These are phyloP conservation scores for Boletus patriciae DNA, from an alignment of 768 basidiomycete genomes.

Conservation along the genomic window DNA sequence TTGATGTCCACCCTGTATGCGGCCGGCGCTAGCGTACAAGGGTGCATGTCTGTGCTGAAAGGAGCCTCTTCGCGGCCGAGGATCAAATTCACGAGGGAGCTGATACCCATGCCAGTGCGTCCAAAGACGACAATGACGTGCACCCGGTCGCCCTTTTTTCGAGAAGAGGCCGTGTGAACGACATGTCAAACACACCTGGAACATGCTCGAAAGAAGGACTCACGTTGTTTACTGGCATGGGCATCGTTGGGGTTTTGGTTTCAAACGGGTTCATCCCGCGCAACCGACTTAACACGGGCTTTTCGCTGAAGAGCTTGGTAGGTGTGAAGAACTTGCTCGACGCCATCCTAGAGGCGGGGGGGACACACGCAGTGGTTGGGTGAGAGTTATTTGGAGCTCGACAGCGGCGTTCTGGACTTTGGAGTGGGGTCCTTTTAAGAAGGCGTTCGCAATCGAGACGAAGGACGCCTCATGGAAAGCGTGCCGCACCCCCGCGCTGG, in stretches of 20 bases:
- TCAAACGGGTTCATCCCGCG: constrained; percentile 29
- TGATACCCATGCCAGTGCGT: constrained; percentile 35
- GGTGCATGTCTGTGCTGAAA: constrained; percentile 34
- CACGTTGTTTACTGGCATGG: constrained; percentile 34
- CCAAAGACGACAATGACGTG: constrained; percentile 35
- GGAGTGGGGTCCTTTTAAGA: constrained; percentile 22
- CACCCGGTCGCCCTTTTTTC: constrained; percentile 29
- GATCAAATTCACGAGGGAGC: constrained; percentile 34
- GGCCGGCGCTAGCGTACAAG: constrained; percentile 25
- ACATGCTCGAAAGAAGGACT: constrained; percentile 6
- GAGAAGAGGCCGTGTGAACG: not conserved
- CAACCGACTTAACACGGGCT: constrained; percentile 22
- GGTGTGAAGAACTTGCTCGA: constrained; percentile 22
- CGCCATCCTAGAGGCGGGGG: constrained; percentile 21
- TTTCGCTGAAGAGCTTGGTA: constrained; percentile 24
- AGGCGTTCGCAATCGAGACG: constrained; percentile 16
- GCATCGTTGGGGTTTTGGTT: constrained; percentile 19
- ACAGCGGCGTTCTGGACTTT: constrained; percentile 22
- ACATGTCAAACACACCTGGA: not conserved
- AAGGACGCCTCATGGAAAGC: constrained; percentile 31
- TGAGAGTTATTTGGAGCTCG: constrained; percentile 16
- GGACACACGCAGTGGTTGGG: constrained; percentile 18
- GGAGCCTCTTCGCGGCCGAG: constrained; percentile 34
- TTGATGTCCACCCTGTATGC: constrained; percentile 31
- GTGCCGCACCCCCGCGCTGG: constrained; percentile 29